phyloP scores from a whole-genome alignment of 1,139 yeast species.

The Geotrichum reessii region DNA sequence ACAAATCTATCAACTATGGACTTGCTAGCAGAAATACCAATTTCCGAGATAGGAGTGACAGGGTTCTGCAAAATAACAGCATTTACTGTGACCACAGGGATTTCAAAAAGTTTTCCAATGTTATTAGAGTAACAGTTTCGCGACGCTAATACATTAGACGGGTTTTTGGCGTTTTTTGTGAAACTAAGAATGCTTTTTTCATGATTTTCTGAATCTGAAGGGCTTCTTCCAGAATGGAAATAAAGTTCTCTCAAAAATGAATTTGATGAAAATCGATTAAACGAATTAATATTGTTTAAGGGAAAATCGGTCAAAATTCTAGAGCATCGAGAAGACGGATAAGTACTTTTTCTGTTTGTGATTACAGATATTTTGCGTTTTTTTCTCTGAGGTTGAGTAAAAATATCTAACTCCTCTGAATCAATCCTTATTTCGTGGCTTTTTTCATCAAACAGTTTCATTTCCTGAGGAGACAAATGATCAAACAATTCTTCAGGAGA shows the following conservation, averaged over 20 bases:
- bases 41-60: background rate
- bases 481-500: background rate
- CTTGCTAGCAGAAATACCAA: background rate
- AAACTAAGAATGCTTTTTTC: background rate
- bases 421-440: background rate
- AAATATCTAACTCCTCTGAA: background rate
- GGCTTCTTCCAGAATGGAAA: background rate
- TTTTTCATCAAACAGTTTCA: background rate
- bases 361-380: background rate
- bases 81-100: constrained; percentile 7
- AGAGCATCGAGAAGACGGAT: background rate
- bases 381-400: background rate
- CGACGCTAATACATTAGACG: background rate
- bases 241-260: background rate
- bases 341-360: background rate
- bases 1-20: background rate
- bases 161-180: background rate
- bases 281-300: background rate
- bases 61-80: constrained; percentile 7
- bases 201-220: background rate
- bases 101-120: constrained; percentile 3
- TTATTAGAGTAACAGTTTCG: background rate
- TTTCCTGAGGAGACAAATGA: background rate
- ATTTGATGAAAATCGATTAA: background rate
- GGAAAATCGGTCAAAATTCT: background rate